Base-by-base conservation (phyloP, 164 flowering plant genomes). In the Magnolia officinalis region DNA sequence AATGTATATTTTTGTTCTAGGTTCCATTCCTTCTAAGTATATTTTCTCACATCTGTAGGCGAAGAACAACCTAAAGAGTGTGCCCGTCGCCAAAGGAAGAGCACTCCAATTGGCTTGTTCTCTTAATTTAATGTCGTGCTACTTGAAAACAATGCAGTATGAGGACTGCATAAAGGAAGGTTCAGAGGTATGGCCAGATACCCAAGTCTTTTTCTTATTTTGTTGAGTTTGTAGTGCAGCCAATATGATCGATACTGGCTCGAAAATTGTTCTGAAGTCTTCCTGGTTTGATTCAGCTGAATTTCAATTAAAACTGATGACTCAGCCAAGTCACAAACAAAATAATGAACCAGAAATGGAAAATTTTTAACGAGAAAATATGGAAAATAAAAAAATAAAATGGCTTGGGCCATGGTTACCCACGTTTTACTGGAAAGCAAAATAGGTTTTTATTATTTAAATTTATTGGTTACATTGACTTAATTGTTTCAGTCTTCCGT, bases 41-140 rank as follows among this genome's bases (percentile, higher is more conserved):
- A 20, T 49, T 70, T 51, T 69, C 67, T 65, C 67, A 50, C 70
- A 18, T 71, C 31, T 74, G 69, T 79, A 95, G 99, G 99, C 97
- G 64, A 96, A 92, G 83, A 84, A 87, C 8, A 96, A 94, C 82
- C 78, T 94, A 45, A 83, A 84, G 64, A 85, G 79, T 19, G 70
- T 89, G 51, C 92, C 91, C 70, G 76, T 86, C 14, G 76, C 93
- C 58, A 85, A 90, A 82, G 88, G 87, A 61, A 82, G 85, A 82
- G 23, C 80, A 45, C 85, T 96, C n/a, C 78, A 83, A 70, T 75
- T 87, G 81, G 94, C 93, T 37, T 96, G 98, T 82, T 91, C 99
- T 45, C 95, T 94, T 71, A 96, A 96, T 82, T 79, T 90, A 83
- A 96, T 96, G 99, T 92, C 99, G 4, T 96, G 98, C 79, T 96